Evolutionary conservation across 352 stramenopile species (phyloP).

Genomic region (Phytophthora parvispora): DNA sequence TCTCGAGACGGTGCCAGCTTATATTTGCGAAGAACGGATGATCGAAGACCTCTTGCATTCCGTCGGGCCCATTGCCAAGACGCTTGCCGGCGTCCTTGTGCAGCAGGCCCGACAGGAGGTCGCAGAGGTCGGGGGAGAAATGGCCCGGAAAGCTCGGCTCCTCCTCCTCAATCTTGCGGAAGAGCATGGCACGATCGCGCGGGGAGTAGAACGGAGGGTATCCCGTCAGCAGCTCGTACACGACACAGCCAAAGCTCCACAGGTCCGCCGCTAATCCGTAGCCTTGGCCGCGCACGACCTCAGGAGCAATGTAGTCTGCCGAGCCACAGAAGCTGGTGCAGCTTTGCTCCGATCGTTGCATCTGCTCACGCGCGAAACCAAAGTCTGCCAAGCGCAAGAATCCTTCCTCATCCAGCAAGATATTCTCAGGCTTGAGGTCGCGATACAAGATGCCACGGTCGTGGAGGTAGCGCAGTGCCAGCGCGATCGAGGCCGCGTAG

Average conservation of each 20-base stretch:
- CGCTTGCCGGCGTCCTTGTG: constrained; percentile 71
- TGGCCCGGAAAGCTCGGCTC: constrained; percentile 95
- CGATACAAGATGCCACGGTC: constrained; percentile 86
- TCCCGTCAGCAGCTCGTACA: constrained; percentile 88
- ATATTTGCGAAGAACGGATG: constrained; percentile 82
- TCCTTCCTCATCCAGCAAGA: constrained; percentile 90
- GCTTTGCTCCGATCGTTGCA: constrained; percentile 62
- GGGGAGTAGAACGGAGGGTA: constrained; percentile 95
- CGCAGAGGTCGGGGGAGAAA: constrained; percentile 74
- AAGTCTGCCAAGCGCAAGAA: constrained; percentile 92
- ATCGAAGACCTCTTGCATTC: constrained; percentile 79
- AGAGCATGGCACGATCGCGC: constrained; percentile 93
- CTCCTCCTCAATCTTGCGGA: constrained; percentile 97
- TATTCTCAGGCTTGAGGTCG: constrained; percentile 94
- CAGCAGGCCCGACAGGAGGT: constrained; percentile 70
- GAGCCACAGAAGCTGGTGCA: constrained; percentile 89
- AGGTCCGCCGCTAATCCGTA: constrained; percentile 85
- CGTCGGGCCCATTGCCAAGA: constrained; percentile 59
- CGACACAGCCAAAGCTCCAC: constrained; percentile 92
- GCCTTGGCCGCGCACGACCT: constrained; percentile 76
- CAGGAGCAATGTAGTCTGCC: constrained; percentile 88
- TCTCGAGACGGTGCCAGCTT: constrained; percentile 81
- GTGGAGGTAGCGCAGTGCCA: constrained; percentile 94
- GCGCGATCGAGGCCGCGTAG: constrained; percentile 97
- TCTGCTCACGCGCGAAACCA: constrained; percentile 73